These are phyloP conservation scores for Sporothrix brasiliensis DNA, from an alignment of 2,329 filamentous ascomycete species.

Conservation along the genomic window DNA sequence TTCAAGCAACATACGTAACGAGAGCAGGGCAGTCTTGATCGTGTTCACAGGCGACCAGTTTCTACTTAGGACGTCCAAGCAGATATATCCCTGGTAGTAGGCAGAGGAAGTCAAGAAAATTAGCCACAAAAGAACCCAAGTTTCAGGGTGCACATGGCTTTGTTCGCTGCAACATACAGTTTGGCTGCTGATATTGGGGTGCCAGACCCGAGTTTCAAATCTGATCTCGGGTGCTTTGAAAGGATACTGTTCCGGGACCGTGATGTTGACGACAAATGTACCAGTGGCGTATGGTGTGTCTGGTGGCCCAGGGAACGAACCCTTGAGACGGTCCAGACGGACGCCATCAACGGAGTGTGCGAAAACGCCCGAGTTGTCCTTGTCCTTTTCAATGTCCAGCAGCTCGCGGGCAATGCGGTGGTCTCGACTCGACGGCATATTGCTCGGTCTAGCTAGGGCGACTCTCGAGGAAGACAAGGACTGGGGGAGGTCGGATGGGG, in stretches of 20 bases:
- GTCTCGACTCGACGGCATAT: conserved; percentile 57
- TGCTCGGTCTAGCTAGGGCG: not conserved
- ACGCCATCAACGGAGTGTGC: conserved; percentile 66
- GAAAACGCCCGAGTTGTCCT: conserved; percentile 71
- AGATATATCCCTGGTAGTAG: conserved; percentile 79
- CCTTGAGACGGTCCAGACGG: conserved; percentile 80
- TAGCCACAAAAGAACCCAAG: not conserved
- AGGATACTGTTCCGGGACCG: conserved; percentile 85
- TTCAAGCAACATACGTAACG: conserved; percentile 88
- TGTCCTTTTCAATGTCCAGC: conserved; percentile 72
- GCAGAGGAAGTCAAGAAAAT: not conserved
- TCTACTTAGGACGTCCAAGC: conserved; percentile 84
- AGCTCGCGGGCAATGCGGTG: conserved; percentile 75
- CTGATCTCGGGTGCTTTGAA: conserved; percentile 91
- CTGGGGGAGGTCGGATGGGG: not conserved
- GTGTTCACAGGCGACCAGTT: conserved; percentile 97
- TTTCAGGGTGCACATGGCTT: not conserved
- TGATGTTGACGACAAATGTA: conserved; percentile 78
- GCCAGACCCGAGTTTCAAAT: conserved; percentile 90
- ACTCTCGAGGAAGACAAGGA: not conserved
- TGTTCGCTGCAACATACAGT: conserved; percentile 65
- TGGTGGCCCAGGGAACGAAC: conserved; percentile 81
- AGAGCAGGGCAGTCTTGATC: conserved; percentile 92
- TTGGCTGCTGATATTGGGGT: conserved; percentile 52
- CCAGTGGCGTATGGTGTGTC: conserved; percentile 93